Evolutionary conservation across 2,329 filamentous ascomycete genomes (phyloP).

Genomic region (Bipolaris cookei): DNA sequence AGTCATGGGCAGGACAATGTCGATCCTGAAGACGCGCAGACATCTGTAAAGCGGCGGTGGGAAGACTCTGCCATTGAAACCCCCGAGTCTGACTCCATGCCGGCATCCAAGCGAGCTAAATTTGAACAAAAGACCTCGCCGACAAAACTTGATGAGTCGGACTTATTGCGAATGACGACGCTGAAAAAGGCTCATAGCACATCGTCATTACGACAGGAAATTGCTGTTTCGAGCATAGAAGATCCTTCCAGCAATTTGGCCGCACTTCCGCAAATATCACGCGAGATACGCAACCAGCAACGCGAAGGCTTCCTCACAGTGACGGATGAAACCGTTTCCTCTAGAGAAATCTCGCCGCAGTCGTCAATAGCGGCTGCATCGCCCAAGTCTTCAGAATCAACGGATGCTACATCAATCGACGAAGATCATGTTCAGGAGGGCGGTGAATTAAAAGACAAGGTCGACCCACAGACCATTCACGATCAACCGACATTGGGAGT

Average conservation of each 20-base stretch:
- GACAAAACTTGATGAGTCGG: conserved; percentile 18
- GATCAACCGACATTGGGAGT: conserved; percentile 37
- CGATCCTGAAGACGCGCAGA: conserved; percentile 12
- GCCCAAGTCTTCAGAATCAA: conserved; percentile 46
- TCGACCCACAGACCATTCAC: conserved; percentile 30
- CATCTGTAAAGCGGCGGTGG: conserved; percentile 37
- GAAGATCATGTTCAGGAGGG: conserved; percentile 32
- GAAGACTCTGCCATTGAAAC: conserved; percentile 27
- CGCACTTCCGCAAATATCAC: conserved; percentile 23
- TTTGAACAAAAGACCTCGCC: conserved; percentile 22
- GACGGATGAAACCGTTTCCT: conserved; percentile 38
- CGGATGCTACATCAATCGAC: conserved; percentile 49
- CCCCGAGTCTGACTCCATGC: conserved; percentile 19
- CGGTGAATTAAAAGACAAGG: conserved; percentile 27
- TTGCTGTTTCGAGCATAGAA: conserved; percentile 45
- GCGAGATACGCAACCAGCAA: conserved; percentile 42
- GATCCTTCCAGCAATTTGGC: conserved; percentile 29
- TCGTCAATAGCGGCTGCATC: conserved; percentile 37
- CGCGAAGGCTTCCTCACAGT: conserved; percentile 40
- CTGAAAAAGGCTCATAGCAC: conserved; percentile 44
- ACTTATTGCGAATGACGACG: conserved; percentile 31
- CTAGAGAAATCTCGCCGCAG: conserved; percentile 38
- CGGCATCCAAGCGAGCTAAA: conserved; percentile 22
- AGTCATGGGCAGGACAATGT: conserved; percentile 2
- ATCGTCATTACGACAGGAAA: conserved; percentile 39